Percentiles rank a stretch among this genome's conserved stretches.
Conservation (phyloP, 1,284 basidiomycete genomes). For the Ceratobasidium theobromae region DNA sequence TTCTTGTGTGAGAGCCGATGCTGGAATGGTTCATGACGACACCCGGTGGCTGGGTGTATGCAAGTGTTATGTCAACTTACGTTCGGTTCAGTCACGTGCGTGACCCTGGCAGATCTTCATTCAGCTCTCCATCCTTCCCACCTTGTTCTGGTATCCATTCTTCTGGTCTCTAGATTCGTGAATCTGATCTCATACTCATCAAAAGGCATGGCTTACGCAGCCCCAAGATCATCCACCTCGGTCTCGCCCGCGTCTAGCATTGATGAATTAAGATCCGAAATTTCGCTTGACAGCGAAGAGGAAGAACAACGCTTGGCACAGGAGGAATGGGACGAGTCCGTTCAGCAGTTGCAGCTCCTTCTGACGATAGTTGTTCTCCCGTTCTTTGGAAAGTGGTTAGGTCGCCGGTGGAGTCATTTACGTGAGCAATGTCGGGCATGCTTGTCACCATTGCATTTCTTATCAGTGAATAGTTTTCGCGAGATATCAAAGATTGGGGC, state of each 20-base stretch:
- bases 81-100: not conserved
- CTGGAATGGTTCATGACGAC: not conserved
- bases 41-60: constrained; percentile 16
- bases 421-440: constrained; percentile 51
- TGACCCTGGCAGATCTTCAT: not conserved
- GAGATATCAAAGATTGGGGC: constrained; percentile 18
- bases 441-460: not conserved
- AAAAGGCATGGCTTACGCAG: not conserved
- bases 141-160: not conserved
- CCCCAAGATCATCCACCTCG: constrained; percentile 15
- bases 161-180: not conserved
- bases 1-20: not conserved
- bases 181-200: not conserved
- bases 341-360: constrained; percentile 80
- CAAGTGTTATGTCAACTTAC: not conserved
- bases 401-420: constrained; percentile 82
- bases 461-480: constrained; percentile 4
- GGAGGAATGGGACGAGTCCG: constrained; percentile 89
- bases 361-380: constrained; percentile 80
- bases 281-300: constrained; percentile 45
- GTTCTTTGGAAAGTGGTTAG: constrained; percentile 84
- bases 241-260: constrained; percentile 26
- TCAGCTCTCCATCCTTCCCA: not conserved
- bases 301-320: constrained; percentile 70
- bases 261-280: constrained; percentile 19